Evolutionary conservation across 331 rosid species (phyloP).

Genomic region (Rhamnella rubrinervis): DNA sequence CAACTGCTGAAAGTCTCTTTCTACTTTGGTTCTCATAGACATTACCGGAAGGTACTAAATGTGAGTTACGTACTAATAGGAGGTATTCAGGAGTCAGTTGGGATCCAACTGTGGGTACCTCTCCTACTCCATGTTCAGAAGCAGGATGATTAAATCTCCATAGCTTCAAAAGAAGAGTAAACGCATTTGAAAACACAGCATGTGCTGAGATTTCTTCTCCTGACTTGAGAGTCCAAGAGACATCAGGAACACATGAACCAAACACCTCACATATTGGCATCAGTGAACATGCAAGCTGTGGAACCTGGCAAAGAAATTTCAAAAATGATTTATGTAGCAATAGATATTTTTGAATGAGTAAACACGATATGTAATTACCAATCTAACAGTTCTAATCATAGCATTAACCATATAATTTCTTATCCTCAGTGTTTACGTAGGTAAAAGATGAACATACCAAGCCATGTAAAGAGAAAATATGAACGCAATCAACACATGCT

Average conservation of each 20-base stretch:
- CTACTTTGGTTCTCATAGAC: not conserved
- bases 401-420: not conserved
- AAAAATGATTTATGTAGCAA: not conserved
- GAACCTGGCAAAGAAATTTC: conserved; percentile 16
- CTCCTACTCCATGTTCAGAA: not conserved
- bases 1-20: conserved; percentile 12
- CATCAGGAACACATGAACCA: conserved; percentile 14
- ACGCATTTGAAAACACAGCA: conserved; percentile 26
- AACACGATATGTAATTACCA: no score
- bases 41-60: conserved; percentile 1
- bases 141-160: conserved; percentile 23
- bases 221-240: not conserved
- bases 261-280: conserved; percentile 27
- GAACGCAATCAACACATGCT: conserved; percentile 6
- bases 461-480: conserved; percentile 21
- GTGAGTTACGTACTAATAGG: conserved; percentile 14
- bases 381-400: no score
- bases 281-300: conserved; percentile 22
- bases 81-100: conserved; percentile 10
- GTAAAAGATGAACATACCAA: conserved; percentile 7
- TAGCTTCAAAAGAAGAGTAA: conserved; percentile 15
- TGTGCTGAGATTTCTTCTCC: conserved; percentile 13
- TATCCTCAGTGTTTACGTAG: not conserved
- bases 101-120: conserved; percentile 21
- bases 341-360: no score